These are phyloP conservation scores for Ephemerocybe angulata DNA, from an alignment of 768 basidiomycete genomes.

Conservation along the genomic window DNA sequence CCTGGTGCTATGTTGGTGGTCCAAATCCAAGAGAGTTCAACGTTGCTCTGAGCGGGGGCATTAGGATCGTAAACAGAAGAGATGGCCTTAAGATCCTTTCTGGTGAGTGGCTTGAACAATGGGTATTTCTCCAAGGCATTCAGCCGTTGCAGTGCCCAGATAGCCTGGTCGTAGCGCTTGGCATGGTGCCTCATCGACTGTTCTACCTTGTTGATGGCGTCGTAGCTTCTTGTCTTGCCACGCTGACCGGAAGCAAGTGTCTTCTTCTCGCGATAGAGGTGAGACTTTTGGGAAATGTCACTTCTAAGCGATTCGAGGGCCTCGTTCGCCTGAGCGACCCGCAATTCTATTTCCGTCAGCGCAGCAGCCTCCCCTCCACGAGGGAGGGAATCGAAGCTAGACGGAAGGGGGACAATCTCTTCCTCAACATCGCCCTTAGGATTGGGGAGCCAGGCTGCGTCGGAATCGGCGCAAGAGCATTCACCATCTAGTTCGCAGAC, in stretches of 20 bases:
- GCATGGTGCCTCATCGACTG: not conserved
- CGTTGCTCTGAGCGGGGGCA: not conserved
- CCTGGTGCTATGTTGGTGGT: not conserved
- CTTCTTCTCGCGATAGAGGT: not conserved
- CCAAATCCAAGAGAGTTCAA: not conserved
- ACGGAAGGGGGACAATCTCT: not conserved
- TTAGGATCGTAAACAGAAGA: not conserved
- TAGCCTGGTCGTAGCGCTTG: not conserved
- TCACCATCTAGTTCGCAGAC: not conserved
- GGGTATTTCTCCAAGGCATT: not conserved
- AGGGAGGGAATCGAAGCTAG: not conserved
- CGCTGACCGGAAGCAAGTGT: not conserved
- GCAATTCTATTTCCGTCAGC: not conserved
- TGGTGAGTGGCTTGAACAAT: not conserved
- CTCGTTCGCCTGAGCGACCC: constrained; percentile 1
- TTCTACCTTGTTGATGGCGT: not conserved
- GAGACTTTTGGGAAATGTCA: not conserved
- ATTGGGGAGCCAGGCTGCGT: too few relatives aligned
- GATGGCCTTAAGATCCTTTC: not conserved
- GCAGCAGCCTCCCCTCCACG: not conserved
- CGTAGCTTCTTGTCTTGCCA: not conserved
- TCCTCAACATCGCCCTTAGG: not conserved
- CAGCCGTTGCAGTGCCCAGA: not conserved
- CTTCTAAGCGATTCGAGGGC: not conserved
- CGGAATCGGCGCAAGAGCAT: too few relatives aligned